Conservation (phyloP, 371 early-diverging fungal genomes). For the Mucor piriformis region DNA sequence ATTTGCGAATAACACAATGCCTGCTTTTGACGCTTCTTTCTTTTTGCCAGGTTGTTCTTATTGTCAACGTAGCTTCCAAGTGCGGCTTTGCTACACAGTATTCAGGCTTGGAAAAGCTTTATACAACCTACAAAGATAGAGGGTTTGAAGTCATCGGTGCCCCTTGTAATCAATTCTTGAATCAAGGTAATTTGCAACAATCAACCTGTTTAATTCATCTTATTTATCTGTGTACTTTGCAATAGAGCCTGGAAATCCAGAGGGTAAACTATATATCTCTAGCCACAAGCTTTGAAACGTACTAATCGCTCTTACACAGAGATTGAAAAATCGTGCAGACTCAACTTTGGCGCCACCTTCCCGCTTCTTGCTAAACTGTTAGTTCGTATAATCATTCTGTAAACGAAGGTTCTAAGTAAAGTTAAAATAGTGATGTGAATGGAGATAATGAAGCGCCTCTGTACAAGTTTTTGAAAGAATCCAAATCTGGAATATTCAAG, state of each 20-base stretch:
- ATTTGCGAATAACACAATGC: neutral
- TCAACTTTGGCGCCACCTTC: slow-evolving; percentile 76
- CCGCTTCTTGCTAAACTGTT: slow-evolving; percentile 81
- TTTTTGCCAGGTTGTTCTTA: slow-evolving; percentile 68
- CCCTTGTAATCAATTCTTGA: slow-evolving; percentile 90
- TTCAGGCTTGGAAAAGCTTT: slow-evolving; percentile 75
- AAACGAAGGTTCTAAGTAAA: too few relatives aligned
- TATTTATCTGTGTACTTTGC: neutral
- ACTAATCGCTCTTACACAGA: slow-evolving; percentile 1
- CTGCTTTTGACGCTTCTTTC: neutral
- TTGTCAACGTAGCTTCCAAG: slow-evolving; percentile 96
- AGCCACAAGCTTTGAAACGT: neutral
- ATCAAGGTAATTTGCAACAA: slow-evolving; percentile 64
- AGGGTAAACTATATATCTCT: slow-evolving; percentile 15
- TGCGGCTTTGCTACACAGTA: slow-evolving; percentile 95
- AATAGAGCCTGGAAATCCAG: slow-evolving; percentile 57
- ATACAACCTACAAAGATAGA: slow-evolving; percentile 79
- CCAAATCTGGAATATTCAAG: slow-evolving; percentile 66
- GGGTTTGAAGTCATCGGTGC: slow-evolving; percentile 81
- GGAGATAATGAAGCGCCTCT: slow-evolving; percentile 76
- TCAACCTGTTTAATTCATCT: neutral
- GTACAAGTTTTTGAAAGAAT: slow-evolving; percentile 72
- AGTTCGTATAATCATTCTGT: neutral
- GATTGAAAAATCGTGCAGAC: slow-evolving; percentile 34
- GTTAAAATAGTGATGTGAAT: slow-evolving; percentile 68